Evolutionary conservation across 768 basidiomycete species (phyloP), one percentile per base, ranked within the genome.

Genomic region (Mycena maculata): DNA sequence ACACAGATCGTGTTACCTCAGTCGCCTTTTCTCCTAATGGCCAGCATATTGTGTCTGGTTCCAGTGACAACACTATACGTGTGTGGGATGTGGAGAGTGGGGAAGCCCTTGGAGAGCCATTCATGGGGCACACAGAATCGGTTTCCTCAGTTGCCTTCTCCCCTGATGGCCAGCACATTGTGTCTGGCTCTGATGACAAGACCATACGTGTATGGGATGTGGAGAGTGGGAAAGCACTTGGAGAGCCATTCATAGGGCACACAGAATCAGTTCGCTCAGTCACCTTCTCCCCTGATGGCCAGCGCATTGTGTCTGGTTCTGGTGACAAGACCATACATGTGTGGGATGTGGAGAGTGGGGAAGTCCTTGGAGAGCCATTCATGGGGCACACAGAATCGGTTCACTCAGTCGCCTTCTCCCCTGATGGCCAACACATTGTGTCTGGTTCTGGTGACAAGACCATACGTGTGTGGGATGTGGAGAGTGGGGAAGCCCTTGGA

Each of bases 61-160:
- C 49, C 28, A 20, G 31, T 50, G n/a, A n/a, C n/a, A n/a, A n/a
- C n/a, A n/a, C n/a, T n/a, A n/a, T n/a, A n/a, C n/a, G n/a, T n/a
- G n/a, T 38, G 4, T 54, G 52, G 52, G 52, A 54, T 23, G 23
- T 36, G 22, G 52, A 54, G 52, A 38, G 52, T 23, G 33, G 36
- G 5, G 11, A 12, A 22, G n/a, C 31, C 8, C n/a, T n/a, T 31
- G 52, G 52, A 22, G 33, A 36, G 28, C 52, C 52, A 39, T 54
- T 54, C 33, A 25, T 16, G 16, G 52, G 52, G n/a, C 52, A 15
- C n/a, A n/a, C n/a, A n/a, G n/a, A n/a, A n/a, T n/a, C n/a, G n/a
- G n/a, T n/a, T n/a, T n/a, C n/a, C n/a, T 56, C 18, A 30, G 28
- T 56, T 13, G 39, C 41, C 15, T 44, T 56, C 55, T 56, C 55